A percentile compares a stretch with the other conserved stretches of the same genome.
phyloP scores from a whole-genome alignment of 345 rosid species.

The Citrus australasica region DNA sequence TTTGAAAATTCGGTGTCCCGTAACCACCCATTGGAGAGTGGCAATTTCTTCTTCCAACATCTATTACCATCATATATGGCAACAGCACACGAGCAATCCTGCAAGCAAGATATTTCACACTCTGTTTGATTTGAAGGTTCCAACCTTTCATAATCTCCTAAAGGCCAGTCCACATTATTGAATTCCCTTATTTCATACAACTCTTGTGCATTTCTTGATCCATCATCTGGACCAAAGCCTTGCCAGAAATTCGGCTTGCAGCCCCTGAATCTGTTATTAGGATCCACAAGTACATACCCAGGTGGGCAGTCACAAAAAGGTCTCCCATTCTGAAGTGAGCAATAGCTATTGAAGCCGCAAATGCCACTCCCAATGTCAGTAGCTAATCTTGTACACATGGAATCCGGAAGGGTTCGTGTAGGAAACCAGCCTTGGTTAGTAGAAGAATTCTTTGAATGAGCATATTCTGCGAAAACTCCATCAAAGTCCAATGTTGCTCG shows the following conservation, averaged over 20 bases:
- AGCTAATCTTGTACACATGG: slow-evolving; percentile 12
- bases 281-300: slow-evolving; percentile 14
- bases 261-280: not conserved
- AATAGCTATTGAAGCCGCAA: slow-evolving; percentile 30
- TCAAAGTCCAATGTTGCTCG: slow-evolving; percentile 27
- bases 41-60: slow-evolving; percentile 27
- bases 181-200: slow-evolving; percentile 7
- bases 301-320: slow-evolving; percentile 22
- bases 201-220: slow-evolving; percentile 6
- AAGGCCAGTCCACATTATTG: slow-evolving; percentile 2
- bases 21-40: slow-evolving; percentile 18
- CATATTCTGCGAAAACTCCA: slow-evolving; percentile 23
- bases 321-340: slow-evolving; percentile 8
- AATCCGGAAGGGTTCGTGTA: not conserved
- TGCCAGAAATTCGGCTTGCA: slow-evolving; percentile 12
- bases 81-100: slow-evolving; percentile 20
- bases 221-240: slow-evolving; percentile 14
- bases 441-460: slow-evolving; percentile 10
- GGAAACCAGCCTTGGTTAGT: slow-evolving; percentile 1
- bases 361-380: slow-evolving; percentile 10
- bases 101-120: slow-evolving; percentile 19
- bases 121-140: not conserved
- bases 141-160: slow-evolving; percentile 15
- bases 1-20: not conserved
- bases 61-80: not conserved